Conservation (phyloP, 2,329 filamentous ascomycete species). For the Pyrenochaeta sp. region DNA sequence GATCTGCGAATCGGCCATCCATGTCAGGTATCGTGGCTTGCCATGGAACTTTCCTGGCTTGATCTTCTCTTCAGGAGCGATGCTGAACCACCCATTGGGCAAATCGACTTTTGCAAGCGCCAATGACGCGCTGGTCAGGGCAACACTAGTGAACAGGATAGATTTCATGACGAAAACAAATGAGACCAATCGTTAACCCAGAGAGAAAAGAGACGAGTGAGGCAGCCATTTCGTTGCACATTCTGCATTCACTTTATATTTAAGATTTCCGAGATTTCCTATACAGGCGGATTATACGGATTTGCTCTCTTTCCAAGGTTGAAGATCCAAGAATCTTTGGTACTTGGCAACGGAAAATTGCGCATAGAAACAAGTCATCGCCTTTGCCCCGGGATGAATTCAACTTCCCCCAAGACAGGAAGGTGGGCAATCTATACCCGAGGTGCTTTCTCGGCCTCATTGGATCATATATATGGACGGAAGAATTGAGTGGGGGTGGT, state of each 20-base stretch:
- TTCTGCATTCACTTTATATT: not conserved
- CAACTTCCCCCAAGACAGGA: not conserved
- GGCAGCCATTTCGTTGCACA: not conserved
- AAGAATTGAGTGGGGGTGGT: not conserved
- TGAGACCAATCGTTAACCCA: not conserved
- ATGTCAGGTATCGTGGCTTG: conserved; percentile 22
- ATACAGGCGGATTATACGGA: not conserved
- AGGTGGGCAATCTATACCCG: not conserved
- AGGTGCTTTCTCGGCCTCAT: not conserved
- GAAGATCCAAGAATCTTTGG: not conserved
- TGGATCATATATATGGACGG: not conserved
- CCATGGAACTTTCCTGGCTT: conserved; percentile 13
- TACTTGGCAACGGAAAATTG: not conserved
- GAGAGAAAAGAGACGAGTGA: not conserved
- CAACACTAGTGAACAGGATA: conserved; percentile 5
- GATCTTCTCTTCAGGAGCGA: conserved; percentile 19
- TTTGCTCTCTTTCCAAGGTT: not conserved
- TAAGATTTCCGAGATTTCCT: not conserved
- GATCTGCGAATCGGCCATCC: conserved; percentile 33
- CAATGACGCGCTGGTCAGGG: conserved; percentile 14
- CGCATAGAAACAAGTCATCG: not conserved
- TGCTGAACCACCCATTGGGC: conserved; percentile 24
- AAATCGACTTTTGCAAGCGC: conserved; percentile 17
- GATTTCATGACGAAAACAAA: conserved; percentile 12
- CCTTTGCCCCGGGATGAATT: not conserved